Base-by-base conservation (phyloP, 129 eudicot species). In the Gnaphalium uliginosum region DNA sequence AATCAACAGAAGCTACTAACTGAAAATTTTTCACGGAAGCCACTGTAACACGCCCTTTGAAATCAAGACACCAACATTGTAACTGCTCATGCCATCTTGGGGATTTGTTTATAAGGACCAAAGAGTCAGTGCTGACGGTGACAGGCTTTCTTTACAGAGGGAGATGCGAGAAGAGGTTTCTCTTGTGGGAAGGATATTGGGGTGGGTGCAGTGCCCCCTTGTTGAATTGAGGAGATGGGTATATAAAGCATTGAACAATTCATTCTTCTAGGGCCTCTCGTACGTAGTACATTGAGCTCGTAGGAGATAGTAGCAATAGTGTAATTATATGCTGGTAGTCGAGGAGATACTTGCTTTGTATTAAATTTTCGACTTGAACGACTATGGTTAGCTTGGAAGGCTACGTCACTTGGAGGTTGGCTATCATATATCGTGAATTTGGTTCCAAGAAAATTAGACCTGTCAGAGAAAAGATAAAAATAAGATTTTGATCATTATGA, bases 51-150 rank as follows among this genome's bases (percentile, higher is more conserved):
- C 97, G 89, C 8, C 97, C 97, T 78, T 80, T 87, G 60, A 92
- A 92, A 70, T 92, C 89, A 54, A 89, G 80, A 79, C 97, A 92
- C 97, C 97, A 92, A 84, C 97, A 89, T 33, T 92, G 96, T 72
- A 92, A 59, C 53, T 92, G 97, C 33, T 92, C 96, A 56, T 92
- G 97, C 97, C 97, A 92, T 70, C 96, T 84, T 25, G 97, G 96
- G 59, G 93, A 79, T 63, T 89, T 92, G 81, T 89, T 92, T 68
- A 85, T 84, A 39, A 92, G 90, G 23, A 81, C 84, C 61, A 92
- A 85, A 0, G 90, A 77, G 43, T 86, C 97, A 0, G 15, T 74
- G 11, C 71, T 8, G 9, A 62, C 17, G 71, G 23, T 23, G 50
- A 43, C 10, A n/a, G 80, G 61, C 29, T 86, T 86, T 64, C 53